A percentile compares a stretch with the other conserved stretches of the same genome.
phyloP scores from a whole-genome alignment of 1,139 yeast genomes.

The Yamadazyma diddensiae region DNA sequence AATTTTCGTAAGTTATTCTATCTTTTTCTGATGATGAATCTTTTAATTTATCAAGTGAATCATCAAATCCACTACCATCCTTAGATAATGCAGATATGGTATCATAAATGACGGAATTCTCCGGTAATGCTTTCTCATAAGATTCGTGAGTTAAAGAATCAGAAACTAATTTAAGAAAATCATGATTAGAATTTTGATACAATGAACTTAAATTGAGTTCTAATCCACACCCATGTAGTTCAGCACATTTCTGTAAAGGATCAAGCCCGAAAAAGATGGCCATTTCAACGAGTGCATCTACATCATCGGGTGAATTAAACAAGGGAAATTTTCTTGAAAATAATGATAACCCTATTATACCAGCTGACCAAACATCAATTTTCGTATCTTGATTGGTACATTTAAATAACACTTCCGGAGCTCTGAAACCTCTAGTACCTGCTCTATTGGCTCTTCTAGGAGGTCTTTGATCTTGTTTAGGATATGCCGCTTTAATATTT shows the following conservation, averaged over 20 bases:
- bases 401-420: constrained; percentile 89
- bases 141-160: constrained; percentile 32
- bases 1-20: constrained; percentile 33
- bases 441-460: constrained; percentile 95
- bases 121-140: constrained; percentile 35
- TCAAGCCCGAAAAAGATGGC: constrained; percentile 79
- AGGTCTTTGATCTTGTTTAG: constrained; percentile 78
- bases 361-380: constrained; percentile 91
- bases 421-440: constrained; percentile 95
- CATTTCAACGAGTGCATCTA: constrained; percentile 84
- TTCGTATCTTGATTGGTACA: constrained; percentile 82
- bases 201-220: constrained; percentile 49
- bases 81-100: constrained; percentile 32
- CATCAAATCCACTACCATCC: constrained; percentile 15
- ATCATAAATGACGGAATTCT: constrained; percentile 38
- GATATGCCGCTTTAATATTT: constrained; percentile 61
- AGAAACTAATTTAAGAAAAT: constrained; percentile 30
- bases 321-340: constrained; percentile 77
- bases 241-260: constrained; percentile 74
- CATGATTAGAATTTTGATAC: constrained; percentile 23
- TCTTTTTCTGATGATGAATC: constrained; percentile 12
- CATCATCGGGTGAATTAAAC: constrained; percentile 86
- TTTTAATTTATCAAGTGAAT: constrained; percentile 4
- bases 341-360: constrained; percentile 76
- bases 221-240: constrained; percentile 83